Conservation (phyloP, 192 early-diverging fungal species). For the Cetraspora pellucida region DNA sequence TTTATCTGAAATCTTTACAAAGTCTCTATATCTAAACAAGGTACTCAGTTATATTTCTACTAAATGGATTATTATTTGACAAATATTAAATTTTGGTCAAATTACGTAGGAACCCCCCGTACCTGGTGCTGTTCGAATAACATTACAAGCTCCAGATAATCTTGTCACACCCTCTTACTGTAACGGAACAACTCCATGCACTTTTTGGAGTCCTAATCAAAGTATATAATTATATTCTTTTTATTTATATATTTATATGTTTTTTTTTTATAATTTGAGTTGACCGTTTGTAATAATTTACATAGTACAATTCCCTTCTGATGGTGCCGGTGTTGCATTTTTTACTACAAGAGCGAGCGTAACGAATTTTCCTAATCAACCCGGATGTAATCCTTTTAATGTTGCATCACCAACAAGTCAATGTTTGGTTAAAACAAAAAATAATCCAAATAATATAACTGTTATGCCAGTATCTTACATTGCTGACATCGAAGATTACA, state of each 20-base stretch:
- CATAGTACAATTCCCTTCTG: constrained; percentile 17
- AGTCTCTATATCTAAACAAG: too few relatives aligned
- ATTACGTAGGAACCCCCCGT: constrained; percentile 15
- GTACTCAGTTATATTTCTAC: too few relatives aligned
- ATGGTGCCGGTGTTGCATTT: constrained; percentile 40
- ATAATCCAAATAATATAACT: background rate
- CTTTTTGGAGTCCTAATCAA: constrained; percentile 29
- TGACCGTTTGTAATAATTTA: background rate
- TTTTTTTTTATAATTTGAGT: background rate
- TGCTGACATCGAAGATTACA: constrained; percentile 45
- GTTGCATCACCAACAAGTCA: background rate
- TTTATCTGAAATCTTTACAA: too few relatives aligned
- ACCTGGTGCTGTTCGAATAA: constrained; percentile 29
- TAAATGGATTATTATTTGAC: background rate
- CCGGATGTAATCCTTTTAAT: constrained; percentile 37
- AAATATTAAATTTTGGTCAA: background rate
- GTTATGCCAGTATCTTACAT: constrained; percentile 39
- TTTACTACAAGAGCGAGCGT: constrained; percentile 41
- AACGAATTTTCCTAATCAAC: constrained; percentile 25
- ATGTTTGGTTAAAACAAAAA: constrained; percentile 34
- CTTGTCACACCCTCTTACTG: constrained; percentile 7
- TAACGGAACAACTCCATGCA: background rate
- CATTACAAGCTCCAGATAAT: background rate
- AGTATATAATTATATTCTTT: constrained; percentile 9
- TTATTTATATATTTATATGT: background rate